Evolutionary conservation across 306 rosid species (phyloP).

Genomic region (Coriaria nepalensis): DNA sequence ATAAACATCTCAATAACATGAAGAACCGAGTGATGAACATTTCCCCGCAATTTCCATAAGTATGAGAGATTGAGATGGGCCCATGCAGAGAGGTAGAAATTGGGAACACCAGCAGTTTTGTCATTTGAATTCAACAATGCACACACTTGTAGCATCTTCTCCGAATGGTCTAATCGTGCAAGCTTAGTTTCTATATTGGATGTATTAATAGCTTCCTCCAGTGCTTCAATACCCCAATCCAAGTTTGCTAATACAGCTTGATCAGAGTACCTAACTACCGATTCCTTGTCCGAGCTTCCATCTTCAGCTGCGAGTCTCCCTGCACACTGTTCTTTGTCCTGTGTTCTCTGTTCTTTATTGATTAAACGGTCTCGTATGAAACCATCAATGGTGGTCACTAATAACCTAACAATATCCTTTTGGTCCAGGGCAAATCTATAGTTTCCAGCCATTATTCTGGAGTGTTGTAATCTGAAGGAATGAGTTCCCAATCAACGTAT

Average conservation of each 20-base stretch:
- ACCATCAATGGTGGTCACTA: slow-evolving; percentile 42
- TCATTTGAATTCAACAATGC: slow-evolving; percentile 65
- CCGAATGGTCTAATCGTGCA: slow-evolving; percentile 71
- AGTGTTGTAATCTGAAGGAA: neutral
- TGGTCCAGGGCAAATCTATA: slow-evolving; percentile 56
- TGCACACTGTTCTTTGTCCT: slow-evolving; percentile 77
- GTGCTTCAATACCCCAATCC: slow-evolving; percentile 94
- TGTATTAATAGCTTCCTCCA: slow-evolving; percentile 81
- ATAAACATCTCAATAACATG: slow-evolving; percentile 78
- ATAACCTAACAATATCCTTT: slow-evolving; percentile 43
- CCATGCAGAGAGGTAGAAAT: slow-evolving; percentile 87
- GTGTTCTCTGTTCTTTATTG: slow-evolving; percentile 49
- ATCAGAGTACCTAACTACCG: slow-evolving; percentile 67
- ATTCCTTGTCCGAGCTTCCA: slow-evolving; percentile 43
- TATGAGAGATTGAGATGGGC: slow-evolving; percentile 71
- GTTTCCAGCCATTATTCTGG: slow-evolving; percentile 31
- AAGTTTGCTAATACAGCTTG: slow-evolving; percentile 86
- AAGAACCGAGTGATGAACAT: slow-evolving; percentile 33
- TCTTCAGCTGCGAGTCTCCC: slow-evolving; percentile 94
- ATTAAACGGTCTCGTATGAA: slow-evolving; percentile 51
- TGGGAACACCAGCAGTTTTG: slow-evolving; percentile 90
- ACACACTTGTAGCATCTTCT: slow-evolving; percentile 84
- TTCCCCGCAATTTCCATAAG: slow-evolving; percentile 63
- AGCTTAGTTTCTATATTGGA: slow-evolving; percentile 76
- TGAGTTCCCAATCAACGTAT: neutral